These are phyloP conservation scores for Diaporthe citriasiana DNA, from an alignment of 2,329 filamentous ascomycete genomes.

Conservation along the genomic window DNA sequence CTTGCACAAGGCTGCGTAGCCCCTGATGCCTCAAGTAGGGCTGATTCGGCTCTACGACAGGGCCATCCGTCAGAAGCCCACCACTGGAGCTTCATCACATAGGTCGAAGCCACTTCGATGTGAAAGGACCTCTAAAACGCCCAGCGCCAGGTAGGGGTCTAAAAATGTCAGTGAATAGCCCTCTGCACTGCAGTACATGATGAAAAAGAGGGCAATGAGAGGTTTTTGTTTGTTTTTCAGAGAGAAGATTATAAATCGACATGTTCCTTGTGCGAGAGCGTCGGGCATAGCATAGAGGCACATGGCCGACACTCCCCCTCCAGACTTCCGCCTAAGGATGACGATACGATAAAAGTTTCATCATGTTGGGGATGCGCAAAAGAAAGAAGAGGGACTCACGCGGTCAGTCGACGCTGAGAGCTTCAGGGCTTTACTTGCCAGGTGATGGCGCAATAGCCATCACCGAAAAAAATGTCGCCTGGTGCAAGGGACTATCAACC, in stretches of 20 bases:
- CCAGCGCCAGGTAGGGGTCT: too few relatives aligned
- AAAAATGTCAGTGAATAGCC: neutral
- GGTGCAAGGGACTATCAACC: constrained; percentile 42
- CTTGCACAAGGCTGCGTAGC: neutral
- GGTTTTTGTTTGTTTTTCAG: constrained; percentile 53
- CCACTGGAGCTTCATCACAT: neutral
- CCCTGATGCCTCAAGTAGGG: neutral
- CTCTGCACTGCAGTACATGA: neutral
- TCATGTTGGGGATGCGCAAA: constrained; percentile 68
- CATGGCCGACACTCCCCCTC: constrained; percentile 48
- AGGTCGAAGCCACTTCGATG: neutral
- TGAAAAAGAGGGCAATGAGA: neutral
- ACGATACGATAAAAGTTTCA: constrained; percentile 88
- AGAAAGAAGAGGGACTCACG: constrained; percentile 37
- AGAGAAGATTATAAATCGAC: constrained; percentile 66
- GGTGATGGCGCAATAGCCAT: neutral
- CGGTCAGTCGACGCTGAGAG: neutral
- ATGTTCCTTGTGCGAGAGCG: constrained; percentile 50
- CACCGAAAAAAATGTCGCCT: neutral
- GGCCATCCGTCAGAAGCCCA: neutral
- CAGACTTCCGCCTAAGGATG: constrained; percentile 92
- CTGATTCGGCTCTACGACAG: neutral
- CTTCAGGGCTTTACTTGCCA: neutral
- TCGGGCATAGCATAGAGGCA: constrained; percentile 48
- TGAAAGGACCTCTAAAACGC: neutral